phyloP scores from a whole-genome alignment of 805 yeast species.

The Nakazawaea ernobii region DNA sequence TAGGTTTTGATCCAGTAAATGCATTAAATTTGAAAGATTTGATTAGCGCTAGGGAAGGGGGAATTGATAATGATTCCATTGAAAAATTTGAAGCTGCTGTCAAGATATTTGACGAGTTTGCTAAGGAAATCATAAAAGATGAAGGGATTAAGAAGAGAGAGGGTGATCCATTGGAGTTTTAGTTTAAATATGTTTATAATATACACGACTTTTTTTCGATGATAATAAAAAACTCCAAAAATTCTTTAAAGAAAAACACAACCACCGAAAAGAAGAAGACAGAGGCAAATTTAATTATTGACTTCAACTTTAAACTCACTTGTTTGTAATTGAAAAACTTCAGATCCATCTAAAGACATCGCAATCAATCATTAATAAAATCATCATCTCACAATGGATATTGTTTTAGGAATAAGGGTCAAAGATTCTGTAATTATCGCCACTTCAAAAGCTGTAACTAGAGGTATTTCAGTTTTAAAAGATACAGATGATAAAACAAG shows the following conservation, averaged over 20 bases:
- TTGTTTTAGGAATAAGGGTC: slow-evolving; percentile 79
- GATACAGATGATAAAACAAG: slow-evolving; percentile 79
- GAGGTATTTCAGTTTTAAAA: slow-evolving; percentile 82
- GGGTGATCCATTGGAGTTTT: slow-evolving; percentile 20
- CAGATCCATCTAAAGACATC: too few relatives aligned
- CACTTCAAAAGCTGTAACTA: slow-evolving; percentile 89
- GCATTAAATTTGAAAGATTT: slow-evolving; percentile 73
- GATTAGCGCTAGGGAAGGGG: slow-evolving; percentile 59
- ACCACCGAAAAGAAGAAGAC: background rate
- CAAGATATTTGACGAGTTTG: slow-evolving; percentile 60
- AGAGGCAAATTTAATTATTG: background rate
- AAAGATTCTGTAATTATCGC: slow-evolving; percentile 80
- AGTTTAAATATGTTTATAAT: background rate
- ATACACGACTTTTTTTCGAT: background rate
- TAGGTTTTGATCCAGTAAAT: slow-evolving; percentile 66
- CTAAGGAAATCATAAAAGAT: slow-evolving; percentile 47
- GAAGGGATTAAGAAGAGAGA: slow-evolving; percentile 39
- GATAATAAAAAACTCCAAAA: background rate
- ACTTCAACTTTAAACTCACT: too few relatives aligned
- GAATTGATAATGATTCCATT: slow-evolving; percentile 25
- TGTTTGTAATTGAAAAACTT: too few relatives aligned
- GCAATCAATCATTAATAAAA: background rate
- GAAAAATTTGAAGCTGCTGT: slow-evolving; percentile 25
- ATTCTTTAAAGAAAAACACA: background rate
- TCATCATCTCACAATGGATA: slow-evolving; percentile 19